A percentile compares a stretch with the other conserved stretches of the same genome.
phyloP scores from a whole-genome alignment of 257 asterid genomes.

The Phtheirospermum japonicum region DNA sequence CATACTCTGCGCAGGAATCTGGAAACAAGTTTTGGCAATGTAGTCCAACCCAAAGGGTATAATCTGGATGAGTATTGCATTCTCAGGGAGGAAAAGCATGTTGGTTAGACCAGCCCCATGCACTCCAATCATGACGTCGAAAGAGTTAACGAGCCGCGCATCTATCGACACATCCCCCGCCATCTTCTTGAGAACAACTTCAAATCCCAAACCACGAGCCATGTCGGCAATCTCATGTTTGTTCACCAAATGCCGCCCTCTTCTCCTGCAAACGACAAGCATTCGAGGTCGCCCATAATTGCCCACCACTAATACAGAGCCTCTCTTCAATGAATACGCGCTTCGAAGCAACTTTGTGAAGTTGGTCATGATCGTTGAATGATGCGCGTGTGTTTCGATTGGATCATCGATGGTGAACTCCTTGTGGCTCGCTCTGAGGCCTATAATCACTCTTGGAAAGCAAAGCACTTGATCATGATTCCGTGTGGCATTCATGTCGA shows the following conservation, averaged over 20 bases:
- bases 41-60: conserved; percentile 38
- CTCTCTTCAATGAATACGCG: conserved; percentile 37
- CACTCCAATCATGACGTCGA: conserved; percentile 62
- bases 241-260: conserved; percentile 37
- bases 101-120: conserved; percentile 82
- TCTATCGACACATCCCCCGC: conserved; percentile 13
- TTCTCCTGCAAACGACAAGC: conserved; percentile 46
- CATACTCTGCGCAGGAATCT: conserved; percentile 44
- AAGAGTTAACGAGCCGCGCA: conserved; percentile 40
- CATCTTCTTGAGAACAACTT: conserved; percentile 33
- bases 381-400: conserved; percentile 12
- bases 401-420: conserved; percentile 36
- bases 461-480: conserved; percentile 34
- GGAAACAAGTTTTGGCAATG: conserved; percentile 30
- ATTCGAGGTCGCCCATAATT: conserved; percentile 31
- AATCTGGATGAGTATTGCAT: conserved; percentile 51
- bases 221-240: conserved; percentile 24
- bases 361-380: conserved; percentile 25
- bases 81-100: conserved; percentile 62
- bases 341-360: conserved; percentile 41
- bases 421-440: conserved; percentile 38
- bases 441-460: conserved; percentile 41
- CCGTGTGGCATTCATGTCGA: conserved; percentile 35
- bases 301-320: not conserved
- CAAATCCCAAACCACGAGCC: conserved; percentile 45